Evolutionary conservation across 805 yeast genomes (phyloP), one percentile per base, ranked within the genome.

Genomic region (Yarrowia porcina): DNA sequence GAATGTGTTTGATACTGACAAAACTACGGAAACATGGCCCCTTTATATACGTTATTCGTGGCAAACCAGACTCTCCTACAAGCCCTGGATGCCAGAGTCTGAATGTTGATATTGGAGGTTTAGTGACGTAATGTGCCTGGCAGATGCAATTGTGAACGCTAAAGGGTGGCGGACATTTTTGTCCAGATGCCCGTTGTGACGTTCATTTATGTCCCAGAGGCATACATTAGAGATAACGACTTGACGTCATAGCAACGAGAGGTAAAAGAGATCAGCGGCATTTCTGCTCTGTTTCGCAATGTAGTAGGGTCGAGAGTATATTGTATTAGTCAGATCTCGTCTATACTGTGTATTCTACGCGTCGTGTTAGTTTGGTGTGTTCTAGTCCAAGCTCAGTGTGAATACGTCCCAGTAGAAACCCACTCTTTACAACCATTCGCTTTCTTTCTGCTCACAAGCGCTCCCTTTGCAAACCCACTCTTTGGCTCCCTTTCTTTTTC

Each of bases 101-200:
- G 39, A 49, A 49, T 32, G 28, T 33, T 41, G 28, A 49, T 49
- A 32, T 21, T 49, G 56, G 56, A 49, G 56, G 56, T 49, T 49
- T 21, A 33, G 39, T 49, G 56, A 49, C 56, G 56, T 49, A 49
- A 33, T 49, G 56, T 49, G 56, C 56, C 30, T 49, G 30, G 9
- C 27, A 12, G 0, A 32, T 49, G 56, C n/a, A 11, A 5, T 1
- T 4, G 4, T 6, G n/a, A 23, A 49, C 28, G n/a, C 33, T 15
- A 49, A 49, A 32, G 39, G 12, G 28, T 49, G 56, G 20, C 56
- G 56, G 4, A 49, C 35, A 49, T 18, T 49, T 49, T 21, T 49
- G 56, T 49, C 56, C 39, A 9, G 21, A 47, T 13, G 18, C 20
- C 25, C 18, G 38, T 30, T 4, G 15, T 47, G 54, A 13, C 54